A percentile compares a stretch with the other conserved stretches of the same genome.
Conservation (phyloP, 345 rosid species). For the Gossypium australe region DNA sequence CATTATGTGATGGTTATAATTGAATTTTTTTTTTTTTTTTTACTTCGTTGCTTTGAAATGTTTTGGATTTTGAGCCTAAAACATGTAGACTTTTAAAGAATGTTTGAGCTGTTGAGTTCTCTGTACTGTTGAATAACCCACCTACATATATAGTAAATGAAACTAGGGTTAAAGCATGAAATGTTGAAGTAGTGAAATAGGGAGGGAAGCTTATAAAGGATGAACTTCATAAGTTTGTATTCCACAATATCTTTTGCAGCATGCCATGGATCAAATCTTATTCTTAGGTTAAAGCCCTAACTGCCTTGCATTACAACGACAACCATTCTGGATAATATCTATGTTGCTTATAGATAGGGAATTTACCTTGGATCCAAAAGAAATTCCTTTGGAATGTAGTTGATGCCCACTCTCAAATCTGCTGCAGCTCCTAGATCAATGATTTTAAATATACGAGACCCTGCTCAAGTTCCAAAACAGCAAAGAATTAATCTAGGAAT, state of each 20-base stretch:
- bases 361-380: slow-evolving; percentile 88
- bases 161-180: background rate
- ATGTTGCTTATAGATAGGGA: background rate
- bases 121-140: background rate
- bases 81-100: background rate
- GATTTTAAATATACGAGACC: slow-evolving; percentile 81
- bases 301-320: background rate
- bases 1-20: background rate
- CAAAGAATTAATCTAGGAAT: background rate
- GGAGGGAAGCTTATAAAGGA: background rate
- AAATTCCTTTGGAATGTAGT: slow-evolving; percentile 94
- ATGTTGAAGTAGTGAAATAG: background rate
- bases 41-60: background rate
- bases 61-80: background rate
- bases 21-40: background rate
- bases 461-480: slow-evolving; percentile 38
- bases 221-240: background rate
- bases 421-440: slow-evolving; percentile 99
- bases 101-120: background rate
- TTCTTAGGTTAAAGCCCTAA: background rate
- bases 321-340: background rate
- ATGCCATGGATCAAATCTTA: background rate
- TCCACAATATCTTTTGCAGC: background rate
- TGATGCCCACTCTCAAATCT: slow-evolving; percentile 83
- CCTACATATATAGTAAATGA: background rate